phyloP scores from a whole-genome alignment of 73 alveolate genomes.

The Tetrahymena malaccensis region DNA sequence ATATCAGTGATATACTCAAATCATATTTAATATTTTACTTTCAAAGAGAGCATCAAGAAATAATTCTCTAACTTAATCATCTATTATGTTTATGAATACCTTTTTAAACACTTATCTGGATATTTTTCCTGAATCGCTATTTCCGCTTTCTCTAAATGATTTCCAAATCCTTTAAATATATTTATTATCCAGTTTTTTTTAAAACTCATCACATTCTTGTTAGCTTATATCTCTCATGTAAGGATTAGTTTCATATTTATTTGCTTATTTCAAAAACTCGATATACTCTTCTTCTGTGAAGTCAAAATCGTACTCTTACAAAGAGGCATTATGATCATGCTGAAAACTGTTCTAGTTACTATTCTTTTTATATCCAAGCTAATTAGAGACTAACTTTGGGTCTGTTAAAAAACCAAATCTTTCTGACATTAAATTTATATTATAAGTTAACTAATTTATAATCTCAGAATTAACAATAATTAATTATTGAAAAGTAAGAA shows the following conservation, averaged over 20 bases:
- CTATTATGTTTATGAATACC: constrained; percentile 3
- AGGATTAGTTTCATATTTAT: background rate
- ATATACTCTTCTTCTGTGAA: background rate
- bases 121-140: constrained; percentile 25
- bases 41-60: constrained; percentile 21
- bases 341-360: background rate
- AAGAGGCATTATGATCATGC: background rate
- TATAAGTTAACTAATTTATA: too few species aligned
- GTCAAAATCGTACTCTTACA: background rate
- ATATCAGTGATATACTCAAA: background rate
- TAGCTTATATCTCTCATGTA: background rate
- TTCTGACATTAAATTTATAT: background rate
- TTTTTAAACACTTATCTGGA: constrained; percentile 3
- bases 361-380: background rate
- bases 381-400: background rate
- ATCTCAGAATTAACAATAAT: background rate
- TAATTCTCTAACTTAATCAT: background rate
- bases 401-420: background rate
- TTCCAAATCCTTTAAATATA: constrained; percentile 27
- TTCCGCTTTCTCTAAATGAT: background rate
- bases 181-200: background rate
- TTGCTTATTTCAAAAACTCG: background rate
- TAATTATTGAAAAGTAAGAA: background rate
- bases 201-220: constrained; percentile 24
- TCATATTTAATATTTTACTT: background rate